These are phyloP conservation scores for Cocos nucifera DNA, from an alignment of 176 grass and related monocot genomes.

Conservation along the genomic window DNA sequence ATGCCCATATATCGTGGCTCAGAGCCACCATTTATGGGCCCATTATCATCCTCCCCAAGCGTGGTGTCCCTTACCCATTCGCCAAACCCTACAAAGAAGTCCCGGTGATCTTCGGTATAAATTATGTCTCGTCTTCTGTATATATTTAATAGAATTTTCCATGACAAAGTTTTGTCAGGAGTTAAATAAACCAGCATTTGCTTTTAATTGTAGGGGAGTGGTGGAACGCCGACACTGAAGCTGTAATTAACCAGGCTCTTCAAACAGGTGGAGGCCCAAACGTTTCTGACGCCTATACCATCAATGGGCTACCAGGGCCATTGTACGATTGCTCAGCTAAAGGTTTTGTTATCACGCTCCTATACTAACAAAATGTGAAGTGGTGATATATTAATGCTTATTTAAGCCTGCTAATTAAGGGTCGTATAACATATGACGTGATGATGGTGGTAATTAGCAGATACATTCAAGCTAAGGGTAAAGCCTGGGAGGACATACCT, in stretches of 20 bases:
- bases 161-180: background rate
- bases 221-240: conserved; percentile 8
- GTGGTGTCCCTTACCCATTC: conserved; percentile 1
- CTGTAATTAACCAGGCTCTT: conserved; percentile 8
- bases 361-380: no score
- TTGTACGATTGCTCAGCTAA: conserved; percentile 1
- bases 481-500: conserved; percentile 36
- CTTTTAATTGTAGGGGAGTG: conserved; percentile 7
- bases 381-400: no score
- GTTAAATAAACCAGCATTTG: no score
- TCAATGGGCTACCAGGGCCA: conserved; percentile 9
- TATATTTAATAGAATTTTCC: background rate
- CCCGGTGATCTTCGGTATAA: conserved; percentile 3
- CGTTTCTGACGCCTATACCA: conserved; percentile 11
- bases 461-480: conserved; percentile 59
- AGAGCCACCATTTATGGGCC: conserved; percentile 7
- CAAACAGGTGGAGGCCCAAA: conserved; percentile 4
- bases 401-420: no score
- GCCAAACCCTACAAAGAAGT: conserved; percentile 7
- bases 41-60: conserved; percentile 4
- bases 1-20: conserved; percentile 11
- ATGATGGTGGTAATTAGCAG: conserved; percentile 1
- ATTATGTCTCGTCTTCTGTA: no score
- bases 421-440: no score
- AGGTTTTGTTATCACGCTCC: background rate